Base-by-base conservation (phyloP, 768 basidiomycete genomes). In the Auricularia auricula-judae region DNA sequence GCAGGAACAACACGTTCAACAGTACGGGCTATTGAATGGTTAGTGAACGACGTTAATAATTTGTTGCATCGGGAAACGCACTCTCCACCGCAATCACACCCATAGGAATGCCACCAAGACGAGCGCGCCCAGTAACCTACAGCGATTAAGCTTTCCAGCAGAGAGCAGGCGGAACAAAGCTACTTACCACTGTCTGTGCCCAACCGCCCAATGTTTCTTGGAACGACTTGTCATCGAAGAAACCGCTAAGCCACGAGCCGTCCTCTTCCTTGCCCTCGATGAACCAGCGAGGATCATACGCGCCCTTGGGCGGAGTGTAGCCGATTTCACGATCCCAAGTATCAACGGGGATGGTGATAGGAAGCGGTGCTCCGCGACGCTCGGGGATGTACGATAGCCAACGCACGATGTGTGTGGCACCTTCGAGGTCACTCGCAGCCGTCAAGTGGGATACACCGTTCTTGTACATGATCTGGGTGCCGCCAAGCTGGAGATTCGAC, bases 391-490 rank as follows among this genome's bases (percentile, higher is more conserved):
- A 99, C 8, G 94, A 91, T 65, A 99, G 74, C 93, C 97, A 99
- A 69, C 93, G 85, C 56, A 98, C 78, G 68, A 98, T 98, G 65
- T 94, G 89, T 33, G 88, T 87, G 16, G 95, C 93, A 65, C 97
- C 97, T 75, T 98, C 92, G 39, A 99, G 79, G 73, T 99, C 97
- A 73, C 93, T 98, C 70, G 85, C 85, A 39, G 97, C 95, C 3
- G 93, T 95, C 65, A 98, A 79, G 74, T 99, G 97, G 3, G 96
- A 97, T 64, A 98, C 91, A 76, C 97, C 97, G 72, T 99, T 99
- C 85, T 98, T 98, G 85, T 93, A 91, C 97, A 99, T 98, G 80
- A 99, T 98, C 72, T 99, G 97, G n/a, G 97, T 98, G 63, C 97
- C 97, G 67, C 97, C 97, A 66, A 99, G 90, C 75, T 98, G 97